Evolutionary conservation across 768 basidiomycete species (phyloP).

Genomic region (Trametes cinnabarina): DNA sequence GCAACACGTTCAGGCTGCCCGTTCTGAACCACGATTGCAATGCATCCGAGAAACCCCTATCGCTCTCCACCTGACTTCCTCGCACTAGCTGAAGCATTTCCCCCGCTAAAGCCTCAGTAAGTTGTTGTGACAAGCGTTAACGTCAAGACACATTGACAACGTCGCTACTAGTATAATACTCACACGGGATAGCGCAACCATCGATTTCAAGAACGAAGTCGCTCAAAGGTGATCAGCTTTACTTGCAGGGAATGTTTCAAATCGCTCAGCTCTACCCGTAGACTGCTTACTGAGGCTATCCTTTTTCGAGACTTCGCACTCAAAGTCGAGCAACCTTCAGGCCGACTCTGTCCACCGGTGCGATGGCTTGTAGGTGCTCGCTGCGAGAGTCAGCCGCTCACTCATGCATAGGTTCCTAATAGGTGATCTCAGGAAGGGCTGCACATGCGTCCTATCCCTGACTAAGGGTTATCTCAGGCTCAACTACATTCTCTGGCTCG

Average conservation of each 20-base stretch:
- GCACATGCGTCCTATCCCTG: no score
- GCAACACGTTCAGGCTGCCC: no score
- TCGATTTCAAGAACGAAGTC: constrained; percentile 74
- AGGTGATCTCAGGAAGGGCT: constrained; percentile 38
- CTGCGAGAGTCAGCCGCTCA: background rate
- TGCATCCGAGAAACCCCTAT: constrained; percentile 54
- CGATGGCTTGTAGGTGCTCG: constrained; percentile 19
- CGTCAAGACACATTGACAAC: background rate
- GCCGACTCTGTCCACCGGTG: constrained; percentile 88
- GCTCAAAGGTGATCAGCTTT: constrained; percentile 57
- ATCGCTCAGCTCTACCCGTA: constrained; percentile 29
- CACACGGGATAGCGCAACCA: constrained; percentile 35
- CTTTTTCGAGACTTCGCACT: constrained; percentile 73
- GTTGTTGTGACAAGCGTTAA: constrained; percentile 21
- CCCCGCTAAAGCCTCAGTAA: constrained; percentile 55
- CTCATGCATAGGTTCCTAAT: constrained; percentile 58
- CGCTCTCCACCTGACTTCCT: constrained; percentile 53
- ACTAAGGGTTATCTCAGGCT: constrained; percentile 43
- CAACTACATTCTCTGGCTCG: constrained; percentile 86
- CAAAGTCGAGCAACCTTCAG: constrained; percentile 55
- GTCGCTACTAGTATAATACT: constrained; percentile 25
- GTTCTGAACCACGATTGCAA: constrained; percentile 11
- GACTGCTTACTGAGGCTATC: constrained; percentile 77
- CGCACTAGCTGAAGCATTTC: constrained; percentile 53
- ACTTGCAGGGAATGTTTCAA: background rate